Percentiles rank a stretch among this genome's conserved stretches.
phyloP scores from a whole-genome alignment of 2,329 filamentous ascomycete genomes.

The Clonostachys chloroleuca region DNA sequence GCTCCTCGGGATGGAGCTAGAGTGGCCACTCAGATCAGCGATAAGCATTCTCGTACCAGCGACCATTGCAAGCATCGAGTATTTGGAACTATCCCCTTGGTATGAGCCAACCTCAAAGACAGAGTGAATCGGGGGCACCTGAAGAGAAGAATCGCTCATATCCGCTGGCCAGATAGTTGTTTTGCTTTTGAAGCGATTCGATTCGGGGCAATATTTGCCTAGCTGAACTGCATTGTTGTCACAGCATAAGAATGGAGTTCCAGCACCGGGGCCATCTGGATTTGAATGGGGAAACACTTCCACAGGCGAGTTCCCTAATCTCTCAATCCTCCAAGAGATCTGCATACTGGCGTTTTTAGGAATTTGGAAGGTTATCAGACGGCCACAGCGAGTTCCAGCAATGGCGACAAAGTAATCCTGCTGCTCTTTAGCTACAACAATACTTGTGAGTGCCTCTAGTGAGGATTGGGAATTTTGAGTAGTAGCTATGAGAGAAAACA shows the following conservation, averaged over 20 bases:
- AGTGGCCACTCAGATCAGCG: slow-evolving; percentile 41
- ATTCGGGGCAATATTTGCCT: slow-evolving; percentile 22
- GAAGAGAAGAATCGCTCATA: slow-evolving; percentile 35
- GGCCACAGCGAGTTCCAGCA: slow-evolving; percentile 47
- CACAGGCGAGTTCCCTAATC: slow-evolving; percentile 27
- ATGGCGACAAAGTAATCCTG: slow-evolving; percentile 23
- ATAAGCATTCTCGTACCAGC: slow-evolving; percentile 46
- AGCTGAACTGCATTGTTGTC: slow-evolving; percentile 41
- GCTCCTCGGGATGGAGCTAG: slow-evolving; percentile 42
- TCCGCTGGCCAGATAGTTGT: slow-evolving; percentile 48
- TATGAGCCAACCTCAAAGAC: slow-evolving; percentile 33
- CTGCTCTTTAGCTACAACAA: slow-evolving; percentile 25
- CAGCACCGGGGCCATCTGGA: slow-evolving; percentile 5
- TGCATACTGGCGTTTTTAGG: slow-evolving; percentile 10
- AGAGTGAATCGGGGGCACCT: slow-evolving; percentile 42
- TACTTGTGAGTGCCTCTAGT: slow-evolving; percentile 40
- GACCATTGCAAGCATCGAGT: slow-evolving; percentile 39
- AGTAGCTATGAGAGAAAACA: no score
- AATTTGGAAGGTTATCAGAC: slow-evolving; percentile 35
- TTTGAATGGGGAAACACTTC: slow-evolving; percentile 20
- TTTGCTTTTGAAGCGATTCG: slow-evolving; percentile 29
- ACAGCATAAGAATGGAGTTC: slow-evolving; percentile 38
- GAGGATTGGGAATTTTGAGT: background rate
- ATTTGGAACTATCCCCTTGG: slow-evolving; percentile 29
- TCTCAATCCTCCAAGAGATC: slow-evolving; percentile 19